Conservation (phyloP, 2,329 filamentous ascomycete genomes). For the Dactylellina parvicollis region DNA sequence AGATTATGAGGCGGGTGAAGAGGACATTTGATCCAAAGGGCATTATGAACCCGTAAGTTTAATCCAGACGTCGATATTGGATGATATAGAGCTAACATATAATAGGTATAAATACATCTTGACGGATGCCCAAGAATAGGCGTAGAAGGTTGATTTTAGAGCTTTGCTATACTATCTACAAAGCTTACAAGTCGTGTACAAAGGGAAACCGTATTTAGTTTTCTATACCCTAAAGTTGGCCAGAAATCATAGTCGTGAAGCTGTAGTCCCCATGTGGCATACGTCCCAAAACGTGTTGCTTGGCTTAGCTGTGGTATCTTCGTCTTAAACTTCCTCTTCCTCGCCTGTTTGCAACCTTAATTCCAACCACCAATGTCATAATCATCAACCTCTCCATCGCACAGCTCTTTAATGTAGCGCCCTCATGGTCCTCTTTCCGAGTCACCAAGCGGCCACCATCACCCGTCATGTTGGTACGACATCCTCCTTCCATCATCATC, state of each 20-base stretch:
- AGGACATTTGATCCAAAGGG: conserved; percentile 78
- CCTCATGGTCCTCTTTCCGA: conserved; percentile 57
- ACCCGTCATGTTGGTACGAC: conserved; percentile 56
- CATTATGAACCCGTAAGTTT: conserved; percentile 52
- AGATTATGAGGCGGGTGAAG: conserved; percentile 95
- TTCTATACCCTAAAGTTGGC: too few species aligned
- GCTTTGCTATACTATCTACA: too few species aligned
- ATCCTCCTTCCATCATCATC: background rate
- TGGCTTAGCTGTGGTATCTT: background rate
- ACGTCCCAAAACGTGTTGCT: background rate
- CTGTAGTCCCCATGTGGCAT: too few species aligned
- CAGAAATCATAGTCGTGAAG: too few species aligned
- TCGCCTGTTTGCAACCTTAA: too few species aligned
- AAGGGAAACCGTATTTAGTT: too few species aligned
- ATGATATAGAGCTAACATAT: conserved; percentile 5
- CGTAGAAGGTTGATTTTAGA: background rate
- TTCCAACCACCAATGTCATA: background rate
- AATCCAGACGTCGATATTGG: background rate
- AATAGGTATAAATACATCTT: conserved; percentile 46
- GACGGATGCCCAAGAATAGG: background rate
- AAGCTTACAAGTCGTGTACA: too few species aligned
- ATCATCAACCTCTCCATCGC: conserved; percentile 9
- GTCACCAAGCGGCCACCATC: conserved; percentile 55
- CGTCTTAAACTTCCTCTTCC: background rate
- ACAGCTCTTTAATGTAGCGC: conserved; percentile 20